These are phyloP conservation scores for Paratrypanosoma confusum DNA, from an alignment of 208 protist genomes.

Conservation along the genomic window DNA sequence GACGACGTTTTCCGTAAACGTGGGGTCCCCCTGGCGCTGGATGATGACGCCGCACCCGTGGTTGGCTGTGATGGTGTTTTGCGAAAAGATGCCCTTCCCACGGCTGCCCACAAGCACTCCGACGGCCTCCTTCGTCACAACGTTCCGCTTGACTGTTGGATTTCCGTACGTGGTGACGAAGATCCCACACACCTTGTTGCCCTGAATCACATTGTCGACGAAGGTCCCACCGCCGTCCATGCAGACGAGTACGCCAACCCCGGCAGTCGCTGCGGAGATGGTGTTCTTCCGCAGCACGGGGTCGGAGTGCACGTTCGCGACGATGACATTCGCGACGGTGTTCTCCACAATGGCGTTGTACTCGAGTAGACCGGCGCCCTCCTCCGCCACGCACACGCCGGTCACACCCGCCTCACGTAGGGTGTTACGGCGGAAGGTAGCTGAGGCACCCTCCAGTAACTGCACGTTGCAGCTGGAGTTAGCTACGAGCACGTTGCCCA, in stretches of 20 bases:
- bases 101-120: slow-evolving; percentile 53
- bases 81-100: slow-evolving; percentile 43
- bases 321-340: slow-evolving; percentile 52
- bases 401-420: slow-evolving; percentile 37
- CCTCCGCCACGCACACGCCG: slow-evolving; percentile 50
- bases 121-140: slow-evolving; percentile 39
- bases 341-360: slow-evolving; percentile 60
- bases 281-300: slow-evolving; percentile 38
- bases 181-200: slow-evolving; percentile 55
- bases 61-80: slow-evolving; percentile 49
- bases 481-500: slow-evolving; percentile 40
- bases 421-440: slow-evolving; percentile 56
- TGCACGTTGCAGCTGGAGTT: slow-evolving; percentile 49
- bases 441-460: slow-evolving; percentile 46
- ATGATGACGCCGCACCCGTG: slow-evolving; percentile 52
- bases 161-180: slow-evolving; percentile 41
- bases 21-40: slow-evolving; percentile 42
- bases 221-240: slow-evolving; percentile 29
- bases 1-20: slow-evolving; percentile 42
- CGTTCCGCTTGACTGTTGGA: slow-evolving; percentile 33
- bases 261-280: slow-evolving; percentile 32
- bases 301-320: slow-evolving; percentile 39
- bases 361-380: slow-evolving; percentile 59
- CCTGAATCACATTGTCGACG: slow-evolving; percentile 43
- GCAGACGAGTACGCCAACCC: slow-evolving; percentile 53